Evolutionary conservation across 2,329 filamentous ascomycete genomes (phyloP), one percentile per base, ranked within the genome.

Genomic region (Sordariomycetes sp.): DNA sequence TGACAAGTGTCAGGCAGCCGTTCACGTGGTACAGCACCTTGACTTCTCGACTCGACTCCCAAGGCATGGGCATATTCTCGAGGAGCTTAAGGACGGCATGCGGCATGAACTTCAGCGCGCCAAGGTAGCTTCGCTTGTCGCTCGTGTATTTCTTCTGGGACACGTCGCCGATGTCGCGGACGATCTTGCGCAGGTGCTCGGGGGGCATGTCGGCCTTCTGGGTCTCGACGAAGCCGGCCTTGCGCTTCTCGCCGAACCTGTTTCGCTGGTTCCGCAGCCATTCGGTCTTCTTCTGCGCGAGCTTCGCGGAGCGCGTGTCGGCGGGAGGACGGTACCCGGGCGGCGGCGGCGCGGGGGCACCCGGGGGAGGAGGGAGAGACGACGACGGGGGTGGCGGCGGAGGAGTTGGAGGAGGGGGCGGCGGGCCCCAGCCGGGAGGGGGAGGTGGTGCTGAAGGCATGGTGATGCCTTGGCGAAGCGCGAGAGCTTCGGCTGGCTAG

Each of bases 61-160:
- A 99, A 0, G 94, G 94, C 94, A 99, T 99, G 3, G 94, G 94
- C 94, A 99, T 99, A 67, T 99, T 99, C 76, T 99, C 94, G 59
- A 99, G 74, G 25, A 99, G 80, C 77, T 99, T 99, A 75, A 99
- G 76, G 12, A 99, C 94, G 6, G 94, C 94, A 70, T 99, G 94
- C 1, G 94, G 94, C 94, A 99, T 99, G 76, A 97, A 99, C 75
- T 99, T 99, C 62, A 99, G 76, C 37, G 95, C 94, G 62, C 95
- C 95, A 54, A 99, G 81, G 72, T 99, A 99, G 74, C 92, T 97
- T 65, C 94, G 85, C 80, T 99, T 99, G 77, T 99, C 94, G 69
- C 88, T 96, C 64, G 90, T 97, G 78, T 97, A 99, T 73, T 97
- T 97, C 78, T 97, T 97, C 74, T 99, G 95, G 58, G 93, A 97